A percentile compares a stretch with the other conserved stretches of the same genome.
phyloP scores from a whole-genome alignment of 768 basidiomycete genomes.

The Termitomyces sp. region DNA sequence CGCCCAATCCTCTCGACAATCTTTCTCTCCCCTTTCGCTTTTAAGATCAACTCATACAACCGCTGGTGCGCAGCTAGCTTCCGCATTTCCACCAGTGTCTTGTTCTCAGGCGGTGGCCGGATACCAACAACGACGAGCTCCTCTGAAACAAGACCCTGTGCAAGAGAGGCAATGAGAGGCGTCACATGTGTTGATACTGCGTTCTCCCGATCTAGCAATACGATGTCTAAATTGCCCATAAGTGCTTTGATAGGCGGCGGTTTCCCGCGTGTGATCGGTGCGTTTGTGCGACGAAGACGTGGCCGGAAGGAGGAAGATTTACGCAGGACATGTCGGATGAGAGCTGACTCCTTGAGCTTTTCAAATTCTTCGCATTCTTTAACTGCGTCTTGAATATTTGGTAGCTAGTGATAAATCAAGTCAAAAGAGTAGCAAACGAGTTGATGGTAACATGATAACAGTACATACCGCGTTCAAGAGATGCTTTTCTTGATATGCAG shows the following conservation, averaged over 20 bases:
- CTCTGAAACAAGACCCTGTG: constrained; percentile 49
- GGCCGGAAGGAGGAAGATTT: constrained; percentile 10
- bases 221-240: constrained; percentile 47
- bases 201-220: constrained; percentile 49
- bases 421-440: background rate
- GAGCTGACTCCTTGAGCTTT: constrained; percentile 17
- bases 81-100: constrained; percentile 20
- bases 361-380: constrained; percentile 16
- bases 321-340: constrained; percentile 23
- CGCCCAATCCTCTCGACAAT: constrained; percentile 26
- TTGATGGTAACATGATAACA: background rate
- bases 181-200: constrained; percentile 61
- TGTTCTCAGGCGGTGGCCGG: constrained; percentile 25
- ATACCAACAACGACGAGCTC: constrained; percentile 49
- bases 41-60: constrained; percentile 24
- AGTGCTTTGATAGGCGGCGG: constrained; percentile 16
- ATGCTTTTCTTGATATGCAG: constrained; percentile 27
- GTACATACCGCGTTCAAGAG: constrained; percentile 26
- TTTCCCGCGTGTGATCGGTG: constrained; percentile 6
- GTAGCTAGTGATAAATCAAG: constrained; percentile 17
- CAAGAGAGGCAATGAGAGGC: constrained; percentile 48
- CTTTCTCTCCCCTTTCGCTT: constrained; percentile 19
- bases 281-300: constrained; percentile 6
- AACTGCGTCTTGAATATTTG: constrained; percentile 25
- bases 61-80: constrained; percentile 18